phyloP scores from a whole-genome alignment of 352 stramenopile species.

The Elongisporangium prolatum region DNA sequence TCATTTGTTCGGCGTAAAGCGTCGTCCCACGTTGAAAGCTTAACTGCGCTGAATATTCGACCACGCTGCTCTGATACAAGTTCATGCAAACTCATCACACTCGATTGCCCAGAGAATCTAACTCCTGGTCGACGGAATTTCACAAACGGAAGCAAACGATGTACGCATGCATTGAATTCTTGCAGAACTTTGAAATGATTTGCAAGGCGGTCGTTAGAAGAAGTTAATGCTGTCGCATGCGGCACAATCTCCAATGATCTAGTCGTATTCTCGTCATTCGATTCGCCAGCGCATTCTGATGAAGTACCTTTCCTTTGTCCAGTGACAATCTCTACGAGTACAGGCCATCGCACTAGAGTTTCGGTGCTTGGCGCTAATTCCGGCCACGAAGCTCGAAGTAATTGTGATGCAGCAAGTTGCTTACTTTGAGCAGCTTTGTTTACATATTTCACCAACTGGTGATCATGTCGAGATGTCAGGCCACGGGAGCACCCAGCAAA shows the following conservation, averaged over 20 bases:
- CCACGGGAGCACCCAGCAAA: slow-evolving; percentile 15
- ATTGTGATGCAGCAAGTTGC: slow-evolving; percentile 36
- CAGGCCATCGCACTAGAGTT: slow-evolving; percentile 66
- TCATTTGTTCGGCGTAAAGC: slow-evolving; percentile 49
- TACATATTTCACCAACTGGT: slow-evolving; percentile 70
- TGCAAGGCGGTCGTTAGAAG: slow-evolving; percentile 33
- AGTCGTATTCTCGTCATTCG: not conserved
- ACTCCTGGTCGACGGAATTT: slow-evolving; percentile 16
- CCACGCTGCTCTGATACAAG: slow-evolving; percentile 42
- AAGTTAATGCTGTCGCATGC: not conserved
- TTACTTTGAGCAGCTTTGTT: slow-evolving; percentile 56
- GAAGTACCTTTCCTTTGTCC: slow-evolving; percentile 7
- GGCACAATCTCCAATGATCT: not conserved
- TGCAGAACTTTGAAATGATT: slow-evolving; percentile 74
- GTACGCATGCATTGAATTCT: slow-evolving; percentile 60
- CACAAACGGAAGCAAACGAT: slow-evolving; percentile 53
- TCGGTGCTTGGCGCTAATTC: slow-evolving; percentile 55
- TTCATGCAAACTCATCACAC: slow-evolving; percentile 12
- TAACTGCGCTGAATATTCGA: slow-evolving; percentile 72
- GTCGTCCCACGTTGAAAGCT: slow-evolving; percentile 67
- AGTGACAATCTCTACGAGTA: slow-evolving; percentile 53
- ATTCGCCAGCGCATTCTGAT: not conserved
- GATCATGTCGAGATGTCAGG: slow-evolving; percentile 35
- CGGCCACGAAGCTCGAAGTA: slow-evolving; percentile 51
- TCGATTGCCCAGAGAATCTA: slow-evolving; percentile 10